Evolutionary conservation across 345 rosid genomes (phyloP).

Genomic region (Litchi chinensis): DNA sequence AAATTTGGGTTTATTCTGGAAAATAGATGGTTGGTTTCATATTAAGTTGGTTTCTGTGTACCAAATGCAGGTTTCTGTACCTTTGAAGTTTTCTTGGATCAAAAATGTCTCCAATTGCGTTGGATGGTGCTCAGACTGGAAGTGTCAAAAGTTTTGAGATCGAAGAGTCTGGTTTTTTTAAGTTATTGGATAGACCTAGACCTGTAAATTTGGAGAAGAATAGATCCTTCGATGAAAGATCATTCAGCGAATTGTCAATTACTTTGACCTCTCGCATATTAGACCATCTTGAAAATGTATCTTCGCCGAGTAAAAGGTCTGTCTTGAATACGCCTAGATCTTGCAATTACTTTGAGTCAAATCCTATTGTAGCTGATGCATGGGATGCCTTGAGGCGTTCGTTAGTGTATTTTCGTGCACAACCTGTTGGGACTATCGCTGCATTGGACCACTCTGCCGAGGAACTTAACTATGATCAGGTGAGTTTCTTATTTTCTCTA

Average conservation of each 20-base stretch:
- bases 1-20: background rate
- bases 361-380: constrained; percentile 43
- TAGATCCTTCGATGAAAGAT: constrained; percentile 37
- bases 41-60: background rate
- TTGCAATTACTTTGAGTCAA: constrained; percentile 29
- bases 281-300: constrained; percentile 27
- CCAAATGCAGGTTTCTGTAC: constrained; percentile 3
- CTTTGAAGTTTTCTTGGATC: background rate
- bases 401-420: constrained; percentile 36
- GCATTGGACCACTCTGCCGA: constrained; percentile 51
- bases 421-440: constrained; percentile 57
- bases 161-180: constrained; percentile 39
- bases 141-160: constrained; percentile 25
- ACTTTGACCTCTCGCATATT: constrained; percentile 20
- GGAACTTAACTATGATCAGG: constrained; percentile 60
- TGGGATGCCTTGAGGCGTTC: constrained; percentile 50
- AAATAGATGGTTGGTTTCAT: background rate
- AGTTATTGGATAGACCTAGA: constrained; percentile 34
- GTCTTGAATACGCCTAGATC: constrained; percentile 43
- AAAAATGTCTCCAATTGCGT: constrained; percentile 28
- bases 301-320: constrained; percentile 41
- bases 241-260: constrained; percentile 28
- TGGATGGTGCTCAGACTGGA: constrained; percentile 31
- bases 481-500: background rate
- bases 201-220: constrained; percentile 42